Evolutionary conservation across 2,329 filamentous ascomycete species (phyloP).

Genomic region (Curvularia lunata): DNA sequence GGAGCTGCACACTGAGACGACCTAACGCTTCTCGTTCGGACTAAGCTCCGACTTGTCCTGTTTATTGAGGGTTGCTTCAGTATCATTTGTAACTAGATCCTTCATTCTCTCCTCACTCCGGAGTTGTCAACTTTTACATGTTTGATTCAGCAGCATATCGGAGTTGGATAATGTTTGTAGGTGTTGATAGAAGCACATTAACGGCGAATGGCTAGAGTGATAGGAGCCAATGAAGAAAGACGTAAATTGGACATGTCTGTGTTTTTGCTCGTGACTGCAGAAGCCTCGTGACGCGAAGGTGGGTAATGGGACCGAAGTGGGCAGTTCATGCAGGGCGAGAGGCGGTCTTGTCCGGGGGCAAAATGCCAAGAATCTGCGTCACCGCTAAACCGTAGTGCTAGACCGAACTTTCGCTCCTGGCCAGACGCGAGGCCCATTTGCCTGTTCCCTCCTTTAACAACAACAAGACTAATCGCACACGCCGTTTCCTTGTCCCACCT

Average conservation of each 20-base stretch:
- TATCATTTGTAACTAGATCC: constrained; percentile 16
- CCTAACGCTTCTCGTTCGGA: constrained; percentile 23
- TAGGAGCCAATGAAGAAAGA: constrained; percentile 32
- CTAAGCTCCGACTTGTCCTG: constrained; percentile 7
- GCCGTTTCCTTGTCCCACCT: constrained; percentile 13
- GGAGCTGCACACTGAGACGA: constrained; percentile 38
- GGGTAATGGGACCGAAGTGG: constrained; percentile 5
- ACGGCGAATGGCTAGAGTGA: constrained; percentile 27
- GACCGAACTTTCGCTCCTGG: constrained; percentile 43
- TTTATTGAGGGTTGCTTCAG: constrained; percentile 14
- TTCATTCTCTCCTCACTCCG: constrained; percentile 7
- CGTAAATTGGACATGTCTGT: constrained; percentile 26
- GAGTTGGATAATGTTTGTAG: constrained; percentile 23
- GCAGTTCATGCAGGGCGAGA: constrained; percentile 13
- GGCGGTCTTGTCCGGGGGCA: constrained; percentile 5
- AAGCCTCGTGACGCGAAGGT: neutral
- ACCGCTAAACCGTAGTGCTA: constrained; percentile 27
- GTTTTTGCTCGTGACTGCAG: neutral
- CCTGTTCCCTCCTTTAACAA: constrained; percentile 19
- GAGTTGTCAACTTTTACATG: constrained; percentile 13
- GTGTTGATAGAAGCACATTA: constrained; percentile 16
- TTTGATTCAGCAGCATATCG: constrained; percentile 17
- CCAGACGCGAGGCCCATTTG: constrained; percentile 31
- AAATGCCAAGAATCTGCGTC: constrained; percentile 35
- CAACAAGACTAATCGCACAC: constrained; percentile 20